Evolutionary conservation across 1,284 basidiomycete species (phyloP).

Genomic region (Irpex rosettiformis): DNA sequence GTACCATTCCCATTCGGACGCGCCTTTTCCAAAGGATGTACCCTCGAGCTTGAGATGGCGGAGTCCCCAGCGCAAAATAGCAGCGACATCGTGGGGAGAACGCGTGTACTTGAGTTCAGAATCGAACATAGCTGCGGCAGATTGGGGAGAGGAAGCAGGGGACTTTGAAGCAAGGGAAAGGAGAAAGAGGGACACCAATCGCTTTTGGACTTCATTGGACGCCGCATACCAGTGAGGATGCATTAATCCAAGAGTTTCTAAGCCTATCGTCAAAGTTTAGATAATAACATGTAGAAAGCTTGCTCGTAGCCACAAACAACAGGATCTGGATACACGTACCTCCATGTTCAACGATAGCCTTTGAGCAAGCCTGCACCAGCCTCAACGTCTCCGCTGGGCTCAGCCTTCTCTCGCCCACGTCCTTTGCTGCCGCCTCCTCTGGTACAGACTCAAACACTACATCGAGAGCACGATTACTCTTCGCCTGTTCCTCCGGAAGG

Average conservation of each 20-base stretch:
- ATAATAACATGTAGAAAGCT: not conserved
- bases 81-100: slow-evolving; percentile 70
- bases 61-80: slow-evolving; percentile 75
- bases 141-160: slow-evolving; percentile 38
- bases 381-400: slow-evolving; percentile 56
- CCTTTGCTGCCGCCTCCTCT: slow-evolving; percentile 42
- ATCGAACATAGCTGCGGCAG: slow-evolving; percentile 49
- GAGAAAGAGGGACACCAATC: slow-evolving; percentile 68
- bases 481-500: slow-evolving; percentile 50
- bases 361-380: slow-evolving; percentile 61
- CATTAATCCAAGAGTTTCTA: slow-evolving; percentile 76
- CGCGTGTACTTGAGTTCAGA: slow-evolving; percentile 60
- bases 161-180: slow-evolving; percentile 51
- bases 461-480: slow-evolving; percentile 43
- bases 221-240: slow-evolving; percentile 78
- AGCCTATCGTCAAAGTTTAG: slow-evolving; percentile 37
- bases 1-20: slow-evolving; percentile 59
- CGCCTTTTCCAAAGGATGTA: slow-evolving; percentile 45
- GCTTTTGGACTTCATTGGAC: slow-evolving; percentile 61
- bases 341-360: slow-evolving; percentile 61
- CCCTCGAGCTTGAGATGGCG: slow-evolving; percentile 64
- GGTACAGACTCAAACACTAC: slow-evolving; percentile 59
- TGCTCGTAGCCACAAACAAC: not conserved
- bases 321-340: slow-evolving; percentile 26
- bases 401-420: slow-evolving; percentile 53